These are phyloP conservation scores for Trypanosoma scelopori DNA, from an alignment of 208 protist genomes.

Conservation along the genomic window DNA sequence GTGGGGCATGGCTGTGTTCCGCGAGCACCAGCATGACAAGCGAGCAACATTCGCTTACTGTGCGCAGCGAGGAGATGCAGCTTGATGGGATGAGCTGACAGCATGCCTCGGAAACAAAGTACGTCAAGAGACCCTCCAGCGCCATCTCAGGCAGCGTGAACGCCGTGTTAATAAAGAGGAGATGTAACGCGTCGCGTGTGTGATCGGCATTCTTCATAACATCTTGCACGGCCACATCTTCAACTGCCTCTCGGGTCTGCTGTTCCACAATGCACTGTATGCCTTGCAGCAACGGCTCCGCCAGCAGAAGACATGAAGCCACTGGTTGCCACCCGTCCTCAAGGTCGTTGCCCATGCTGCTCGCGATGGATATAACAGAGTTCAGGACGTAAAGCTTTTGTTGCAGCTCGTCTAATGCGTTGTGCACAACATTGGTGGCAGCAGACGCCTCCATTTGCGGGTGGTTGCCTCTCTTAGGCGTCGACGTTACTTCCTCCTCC, in stretches of 20 bases:
- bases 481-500: background rate
- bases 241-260: constrained; percentile 35
- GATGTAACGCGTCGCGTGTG: constrained; percentile 58
- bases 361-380: constrained; percentile 55
- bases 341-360: constrained; percentile 42
- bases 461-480: background rate
- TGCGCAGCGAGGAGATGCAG: constrained; percentile 27
- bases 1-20: constrained; percentile 5
- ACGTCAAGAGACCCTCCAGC: constrained; percentile 35
- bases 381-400: constrained; percentile 58
- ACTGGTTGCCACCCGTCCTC: constrained; percentile 50
- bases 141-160: constrained; percentile 27
- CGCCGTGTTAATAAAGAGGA: constrained; percentile 48
- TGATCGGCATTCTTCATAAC: constrained; percentile 43
- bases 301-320: constrained; percentile 40
- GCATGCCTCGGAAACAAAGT: constrained; percentile 32
- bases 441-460: background rate
- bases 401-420: constrained; percentile 30
- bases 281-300: constrained; percentile 43
- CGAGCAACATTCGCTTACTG: constrained; percentile 30
- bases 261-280: constrained; percentile 37
- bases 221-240: constrained; percentile 25
- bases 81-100: background rate
- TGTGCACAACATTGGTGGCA: background rate
- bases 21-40: constrained; percentile 6